These are phyloP conservation scores for Apiotrichum mycotoxinovorans DNA, from an alignment of 1,284 basidiomycete species.

Conservation along the genomic window DNA sequence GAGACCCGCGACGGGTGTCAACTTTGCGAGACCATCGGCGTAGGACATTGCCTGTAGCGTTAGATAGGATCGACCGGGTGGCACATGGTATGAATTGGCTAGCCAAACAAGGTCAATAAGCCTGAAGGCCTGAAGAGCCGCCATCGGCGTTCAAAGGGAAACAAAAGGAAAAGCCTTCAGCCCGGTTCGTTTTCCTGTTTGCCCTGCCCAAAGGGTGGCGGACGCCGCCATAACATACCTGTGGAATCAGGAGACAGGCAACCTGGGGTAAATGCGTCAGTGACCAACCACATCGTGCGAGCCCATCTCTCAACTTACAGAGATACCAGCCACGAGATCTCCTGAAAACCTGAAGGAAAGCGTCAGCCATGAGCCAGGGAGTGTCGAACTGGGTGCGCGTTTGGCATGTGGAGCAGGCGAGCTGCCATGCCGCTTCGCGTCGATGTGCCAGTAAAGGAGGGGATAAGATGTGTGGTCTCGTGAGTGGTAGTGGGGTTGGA, in stretches of 20 bases:
- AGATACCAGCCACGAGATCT: slow-evolving; percentile 77
- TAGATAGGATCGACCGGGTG: too few species aligned
- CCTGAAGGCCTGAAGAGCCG: background rate
- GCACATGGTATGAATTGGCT: too few species aligned
- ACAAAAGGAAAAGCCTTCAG: too few species aligned
- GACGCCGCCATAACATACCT: slow-evolving; percentile 52
- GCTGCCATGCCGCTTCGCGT: background rate
- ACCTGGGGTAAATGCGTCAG: slow-evolving; percentile 47
- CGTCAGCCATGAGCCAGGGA: background rate
- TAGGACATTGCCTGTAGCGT: slow-evolving; percentile 67
- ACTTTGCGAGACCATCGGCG: slow-evolving; percentile 74
- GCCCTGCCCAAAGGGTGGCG: background rate
- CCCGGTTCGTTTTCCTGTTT: background rate
- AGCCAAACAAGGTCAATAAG: too few species aligned
- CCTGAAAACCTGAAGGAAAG: slow-evolving; percentile 63
- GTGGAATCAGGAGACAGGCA: slow-evolving; percentile 84
- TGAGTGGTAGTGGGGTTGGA: background rate
- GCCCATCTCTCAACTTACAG: slow-evolving; percentile 49
- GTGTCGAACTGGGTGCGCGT: background rate
- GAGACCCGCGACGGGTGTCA: slow-evolving; percentile 76
- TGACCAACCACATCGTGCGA: background rate
- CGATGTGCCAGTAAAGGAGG: background rate
- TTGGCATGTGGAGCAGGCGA: background rate
- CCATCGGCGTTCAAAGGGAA: background rate
- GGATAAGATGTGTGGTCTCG: background rate